Conservation (phyloP, 1,139 yeast species). For the Magnusiomyces magnusii region DNA sequence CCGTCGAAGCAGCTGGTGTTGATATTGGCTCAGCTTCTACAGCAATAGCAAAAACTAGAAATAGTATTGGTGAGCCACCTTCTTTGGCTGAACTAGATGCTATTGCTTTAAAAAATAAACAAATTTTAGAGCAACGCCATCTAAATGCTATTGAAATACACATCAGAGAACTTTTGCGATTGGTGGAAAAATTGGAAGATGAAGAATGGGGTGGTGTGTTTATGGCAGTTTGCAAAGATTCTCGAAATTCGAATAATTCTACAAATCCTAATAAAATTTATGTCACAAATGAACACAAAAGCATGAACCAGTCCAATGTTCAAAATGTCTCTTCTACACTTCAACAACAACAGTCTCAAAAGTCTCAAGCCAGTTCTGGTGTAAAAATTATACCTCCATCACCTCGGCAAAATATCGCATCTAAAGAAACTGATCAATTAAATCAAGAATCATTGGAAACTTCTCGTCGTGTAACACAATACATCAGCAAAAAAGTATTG, state of each 20-base stretch:
- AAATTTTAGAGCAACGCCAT: conserved; percentile 4
- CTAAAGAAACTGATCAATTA: background rate
- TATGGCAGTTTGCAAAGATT: conserved; percentile 18
- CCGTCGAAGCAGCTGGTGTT: background rate
- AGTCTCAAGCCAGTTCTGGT: background rate
- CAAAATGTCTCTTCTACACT: background rate
- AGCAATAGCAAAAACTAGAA: background rate
- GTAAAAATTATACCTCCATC: background rate
- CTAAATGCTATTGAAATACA: conserved; percentile 16
- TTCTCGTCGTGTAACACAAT: background rate
- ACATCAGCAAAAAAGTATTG: background rate
- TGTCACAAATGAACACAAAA: background rate
- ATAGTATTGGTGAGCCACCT: background rate
- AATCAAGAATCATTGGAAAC: conserved; percentile 8
- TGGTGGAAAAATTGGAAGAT: conserved; percentile 21
- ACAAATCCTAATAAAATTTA: background rate
- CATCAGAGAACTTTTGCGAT: conserved; percentile 16
- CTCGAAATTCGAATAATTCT: background rate
- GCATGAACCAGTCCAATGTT: background rate
- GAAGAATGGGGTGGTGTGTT: conserved; percentile 28
- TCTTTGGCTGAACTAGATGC: background rate
- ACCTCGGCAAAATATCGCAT: background rate
- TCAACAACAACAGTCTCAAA: background rate
- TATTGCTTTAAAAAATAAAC: background rate
- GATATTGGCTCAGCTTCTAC: background rate